A percentile compares a stretch with the other conserved stretches of the same genome.
phyloP scores from a whole-genome alignment of 176 grass and related monocot species.

The Aegilops tauschii region DNA sequence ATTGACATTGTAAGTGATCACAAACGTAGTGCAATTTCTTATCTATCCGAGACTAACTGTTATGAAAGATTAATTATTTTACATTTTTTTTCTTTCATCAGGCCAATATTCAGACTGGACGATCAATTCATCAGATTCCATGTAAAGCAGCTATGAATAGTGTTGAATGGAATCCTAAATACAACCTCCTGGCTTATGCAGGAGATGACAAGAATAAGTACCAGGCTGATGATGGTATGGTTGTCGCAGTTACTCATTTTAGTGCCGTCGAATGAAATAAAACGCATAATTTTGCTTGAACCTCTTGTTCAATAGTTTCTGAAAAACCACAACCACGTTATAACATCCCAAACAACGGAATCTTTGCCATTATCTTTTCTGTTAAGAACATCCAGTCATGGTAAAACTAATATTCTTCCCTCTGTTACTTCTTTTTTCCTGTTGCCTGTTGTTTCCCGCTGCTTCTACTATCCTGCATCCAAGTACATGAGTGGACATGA shows the following conservation, averaged over 20 bases:
- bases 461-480: not conserved
- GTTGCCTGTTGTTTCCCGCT: not conserved
- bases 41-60: not conserved
- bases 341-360: not conserved
- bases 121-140: constrained; percentile 94
- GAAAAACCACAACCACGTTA: not conserved
- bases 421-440: not conserved
- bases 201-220: constrained; percentile 99
- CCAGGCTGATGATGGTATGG: constrained; percentile 80
- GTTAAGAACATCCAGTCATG: not conserved
- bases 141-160: constrained; percentile 96
- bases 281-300: not conserved
- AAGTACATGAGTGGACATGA: not conserved
- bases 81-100: constrained; percentile 38
- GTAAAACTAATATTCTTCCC: not conserved
- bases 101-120: constrained; percentile 91
- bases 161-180: constrained; percentile 98
- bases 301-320: not conserved
- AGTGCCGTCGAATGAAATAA: not conserved
- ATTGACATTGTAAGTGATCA: constrained; percentile 87
- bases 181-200: constrained; percentile 92
- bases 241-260: not conserved
- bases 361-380: not conserved
- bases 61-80: constrained; percentile 16
- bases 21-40: constrained; percentile 10